Evolutionary conservation across 108 stramenopile genomes (phyloP), one percentile per base, ranked within the genome.

Genomic region (Fistulifera pelliculosa): DNA sequence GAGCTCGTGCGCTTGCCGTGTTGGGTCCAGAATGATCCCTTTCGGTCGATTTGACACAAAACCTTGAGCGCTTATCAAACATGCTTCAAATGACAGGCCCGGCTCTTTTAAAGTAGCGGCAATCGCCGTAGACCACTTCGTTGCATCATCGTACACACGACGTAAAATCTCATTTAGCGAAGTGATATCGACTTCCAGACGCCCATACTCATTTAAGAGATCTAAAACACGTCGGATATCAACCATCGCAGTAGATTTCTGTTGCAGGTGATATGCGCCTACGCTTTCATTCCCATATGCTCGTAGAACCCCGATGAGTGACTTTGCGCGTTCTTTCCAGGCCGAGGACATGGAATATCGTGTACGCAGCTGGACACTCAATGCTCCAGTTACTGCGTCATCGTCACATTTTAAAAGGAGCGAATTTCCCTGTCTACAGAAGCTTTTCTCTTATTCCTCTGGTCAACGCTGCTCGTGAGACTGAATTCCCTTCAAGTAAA

Each of bases 11-110:
- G 64, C 57, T 13, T 70, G 66, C 19, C 62, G 49, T 4, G 73
- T 62, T 38, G 83, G 87, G 24, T 85, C 49, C 27, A 83, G 56
- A 27, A 80, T 70, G 17, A 89, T 66, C 8, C 87, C 87, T 61
- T 61, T 70, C 15, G 83, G 87, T 17, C 81, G 65, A 2, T 40
- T 26, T 22, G 41, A 41, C 31, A 27, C 18, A n/a, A 28, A 27
- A 35, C 49, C 60, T 17, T 61, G 24, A 0, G 38, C 19, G 41
- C 62, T 57, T 38, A 41, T 39, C 28, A 47, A 57, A 7, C 63
- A 57, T 31, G 69, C 60, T 35, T 49, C 67, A 17, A 76, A 57
- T 8, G 56, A 12, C 6, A 1, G 17, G 21, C 21, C 6, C 13
- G 41, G 7, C 5, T 43, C 22, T 11, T n/a, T 27, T n/a, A 44